These are phyloP conservation scores for Candida pseudoglaebosa DNA, from an alignment of 805 yeast genomes.

Conservation along the genomic window DNA sequence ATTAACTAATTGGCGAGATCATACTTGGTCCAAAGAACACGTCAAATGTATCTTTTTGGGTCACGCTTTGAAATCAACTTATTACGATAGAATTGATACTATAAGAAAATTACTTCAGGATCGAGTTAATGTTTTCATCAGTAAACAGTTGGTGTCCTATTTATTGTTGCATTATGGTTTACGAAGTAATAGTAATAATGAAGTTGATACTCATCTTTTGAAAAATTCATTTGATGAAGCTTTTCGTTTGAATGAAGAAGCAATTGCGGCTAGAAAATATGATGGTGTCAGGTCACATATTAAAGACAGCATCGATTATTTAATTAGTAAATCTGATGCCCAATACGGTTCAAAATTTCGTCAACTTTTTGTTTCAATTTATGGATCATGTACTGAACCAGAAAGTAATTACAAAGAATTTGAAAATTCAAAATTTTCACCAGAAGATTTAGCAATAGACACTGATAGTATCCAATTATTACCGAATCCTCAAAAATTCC, in stretches of 20 bases:
- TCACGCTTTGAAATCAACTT: slow-evolving; percentile 5
- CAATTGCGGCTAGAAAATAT: slow-evolving; percentile 6
- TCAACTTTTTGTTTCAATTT: slow-evolving; percentile 13
- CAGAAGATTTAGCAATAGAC: slow-evolving; percentile 3
- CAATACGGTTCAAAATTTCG: slow-evolving; percentile 14
- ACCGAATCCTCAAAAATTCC: not conserved
- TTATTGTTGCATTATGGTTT: slow-evolving; percentile 18
- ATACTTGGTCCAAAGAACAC: slow-evolving; percentile 17
- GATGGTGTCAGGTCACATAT: slow-evolving; percentile 7
- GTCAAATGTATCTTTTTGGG: slow-evolving; percentile 11
- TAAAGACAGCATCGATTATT: slow-evolving; percentile 5
- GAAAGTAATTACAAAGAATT: slow-evolving; percentile 9
- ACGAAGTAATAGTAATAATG: slow-evolving; percentile 7
- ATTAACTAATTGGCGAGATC: slow-evolving; percentile 10
- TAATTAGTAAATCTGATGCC: slow-evolving; percentile 11
- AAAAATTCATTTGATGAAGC: slow-evolving; percentile 14
- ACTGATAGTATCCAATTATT: not conserved
- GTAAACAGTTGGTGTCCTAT: slow-evolving; percentile 11
- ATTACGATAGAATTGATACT: slow-evolving; percentile 10
- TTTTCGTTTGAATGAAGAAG: slow-evolving; percentile 9
- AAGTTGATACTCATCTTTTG: slow-evolving; percentile 6
- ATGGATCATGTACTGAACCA: slow-evolving; percentile 15
- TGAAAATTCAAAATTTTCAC: slow-evolving; percentile 1
- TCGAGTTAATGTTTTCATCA: slow-evolving; percentile 9
- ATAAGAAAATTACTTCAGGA: slow-evolving; percentile 11